Evolutionary conservation across 352 stramenopile genomes (phyloP).

Genomic region (Stramenopiles sp.): DNA sequence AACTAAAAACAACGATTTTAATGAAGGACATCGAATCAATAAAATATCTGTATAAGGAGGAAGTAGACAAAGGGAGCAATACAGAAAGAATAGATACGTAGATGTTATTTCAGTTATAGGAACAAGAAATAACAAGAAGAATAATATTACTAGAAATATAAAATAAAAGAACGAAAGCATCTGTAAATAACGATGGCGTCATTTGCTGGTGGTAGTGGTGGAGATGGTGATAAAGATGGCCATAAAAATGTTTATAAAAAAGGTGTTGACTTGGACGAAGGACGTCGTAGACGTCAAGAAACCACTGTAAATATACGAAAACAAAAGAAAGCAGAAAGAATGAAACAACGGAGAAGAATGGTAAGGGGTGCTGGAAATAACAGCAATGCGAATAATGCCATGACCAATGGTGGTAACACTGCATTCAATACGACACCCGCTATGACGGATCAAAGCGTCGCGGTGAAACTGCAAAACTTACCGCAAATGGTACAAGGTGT

Average conservation of each 20-base stretch:
- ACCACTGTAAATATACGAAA: conserved; percentile 61
- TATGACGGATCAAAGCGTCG: not conserved
- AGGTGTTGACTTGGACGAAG: conserved; percentile 49
- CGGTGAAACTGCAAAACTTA: conserved; percentile 65
- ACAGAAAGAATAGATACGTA: too few species aligned
- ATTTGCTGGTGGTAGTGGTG: not conserved
- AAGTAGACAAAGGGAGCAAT: too few species aligned
- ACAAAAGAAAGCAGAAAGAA: conserved; percentile 47
- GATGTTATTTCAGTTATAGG: not conserved
- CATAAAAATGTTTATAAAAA: conserved; percentile 63
- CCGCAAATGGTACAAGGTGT: conserved; percentile 77
- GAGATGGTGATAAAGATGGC: conserved; percentile 19
- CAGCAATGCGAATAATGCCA: not conserved
- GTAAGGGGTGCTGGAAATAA: conserved; percentile 16
- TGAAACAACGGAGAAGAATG: conserved; percentile 57
- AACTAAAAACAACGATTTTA: too few species aligned
- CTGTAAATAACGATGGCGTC: not conserved
- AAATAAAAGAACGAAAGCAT: not conserved
- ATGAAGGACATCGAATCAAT: too few species aligned
- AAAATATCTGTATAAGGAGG: too few species aligned
- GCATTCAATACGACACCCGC: not conserved
- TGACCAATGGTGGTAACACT: not conserved
- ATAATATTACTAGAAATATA: too few species aligned
- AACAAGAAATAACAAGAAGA: too few species aligned
- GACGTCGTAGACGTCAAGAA: conserved; percentile 43